Base-by-base conservation (phyloP, 2,329 filamentous ascomycete species). In the Fusarium papillatum region DNA sequence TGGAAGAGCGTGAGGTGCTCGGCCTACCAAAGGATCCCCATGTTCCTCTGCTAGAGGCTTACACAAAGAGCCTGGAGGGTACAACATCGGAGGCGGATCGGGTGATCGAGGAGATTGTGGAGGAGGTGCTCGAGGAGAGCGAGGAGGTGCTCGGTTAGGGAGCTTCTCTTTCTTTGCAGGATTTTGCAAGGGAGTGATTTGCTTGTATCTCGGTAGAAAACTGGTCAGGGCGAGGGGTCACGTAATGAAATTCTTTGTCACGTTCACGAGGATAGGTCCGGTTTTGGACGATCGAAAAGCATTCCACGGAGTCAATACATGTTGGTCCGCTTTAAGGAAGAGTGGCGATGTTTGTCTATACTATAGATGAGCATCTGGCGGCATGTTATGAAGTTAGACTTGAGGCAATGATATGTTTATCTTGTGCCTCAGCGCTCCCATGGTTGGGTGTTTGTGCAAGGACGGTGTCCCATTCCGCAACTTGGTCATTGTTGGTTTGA, bases 21-120 rank as follows among this genome's bases (percentile, higher is more conserved):
- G 94, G 94, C 64, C 84, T 97, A 76, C 90, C 93, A 55, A 88
- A 88, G 71, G 89, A 95, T 78, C 90, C 90, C 39, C 88, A 92
- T 65, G 92, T 93, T 78, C 89, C 88, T 74, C 86, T 93, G 39
- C 85, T 92, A 72, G 89, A 91, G 79, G 86, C 89, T 69, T 89
- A 91, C 84, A 88, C 87, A 60, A 85, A 84, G 68, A 81, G 86
- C 68, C 82, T 90, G 70, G 87, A 90, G 82, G 88, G 79, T 9
- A 67, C 88, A 19, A 90, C 90, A 50, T 91, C 91, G 78, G 92
- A 91, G 71, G 91, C 94, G 85, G 94, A 94, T 76, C 88, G 91
- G 80, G 92, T 97, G 74, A 95, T 98, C 75, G 97, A 98, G 86
- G 94, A 96, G 87, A 93, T 95, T 78, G 92, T 95, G 76, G 93